These are phyloP conservation scores for Begonia loranthoides DNA, from an alignment of 306 rosid species.

Conservation along the genomic window DNA sequence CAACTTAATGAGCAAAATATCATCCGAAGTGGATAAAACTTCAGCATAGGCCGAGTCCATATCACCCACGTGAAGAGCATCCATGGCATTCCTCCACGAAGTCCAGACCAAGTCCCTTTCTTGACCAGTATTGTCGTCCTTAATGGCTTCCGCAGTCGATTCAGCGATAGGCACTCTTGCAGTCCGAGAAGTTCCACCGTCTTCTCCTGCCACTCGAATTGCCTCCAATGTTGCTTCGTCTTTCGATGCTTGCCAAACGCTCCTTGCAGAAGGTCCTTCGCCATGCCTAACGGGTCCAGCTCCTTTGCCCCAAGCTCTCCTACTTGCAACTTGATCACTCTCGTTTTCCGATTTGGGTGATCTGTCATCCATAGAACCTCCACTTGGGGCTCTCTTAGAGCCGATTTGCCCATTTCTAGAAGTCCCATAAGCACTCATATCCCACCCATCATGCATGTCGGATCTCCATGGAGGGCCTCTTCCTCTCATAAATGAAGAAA, in stretches of 20 bases:
- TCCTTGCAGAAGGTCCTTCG: conserved; percentile 98
- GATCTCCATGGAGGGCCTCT: conserved; percentile 81
- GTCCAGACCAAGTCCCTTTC: conserved; percentile 86
- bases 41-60: conserved; percentile 75
- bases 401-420: conserved; percentile 71
- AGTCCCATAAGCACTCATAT: conserved; percentile 50
- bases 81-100: conserved; percentile 84
- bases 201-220: conserved; percentile 90
- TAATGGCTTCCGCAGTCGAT: conserved; percentile 67
- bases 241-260: conserved; percentile 98
- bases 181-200: conserved; percentile 61
- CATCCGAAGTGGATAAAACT: conserved; percentile 70
- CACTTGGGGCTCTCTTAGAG: conserved; percentile 58
- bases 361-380: conserved; percentile 57
- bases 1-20: conserved; percentile 71
- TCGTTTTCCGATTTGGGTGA: conserved; percentile 74
- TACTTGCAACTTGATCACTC: conserved; percentile 59
- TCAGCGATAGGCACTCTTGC: conserved; percentile 79
- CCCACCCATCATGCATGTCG: conserved; percentile 67
- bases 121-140: conserved; percentile 52
- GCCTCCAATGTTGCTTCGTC: conserved; percentile 98
- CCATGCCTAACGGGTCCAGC: conserved; percentile 67
- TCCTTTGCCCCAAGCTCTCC: conserved; percentile 92
- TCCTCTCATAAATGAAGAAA: conserved; percentile 55
- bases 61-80: conserved; percentile 83